phyloP scores from a whole-genome alignment of 805 yeast species.

The Myxozyma vanderwaltii region DNA sequence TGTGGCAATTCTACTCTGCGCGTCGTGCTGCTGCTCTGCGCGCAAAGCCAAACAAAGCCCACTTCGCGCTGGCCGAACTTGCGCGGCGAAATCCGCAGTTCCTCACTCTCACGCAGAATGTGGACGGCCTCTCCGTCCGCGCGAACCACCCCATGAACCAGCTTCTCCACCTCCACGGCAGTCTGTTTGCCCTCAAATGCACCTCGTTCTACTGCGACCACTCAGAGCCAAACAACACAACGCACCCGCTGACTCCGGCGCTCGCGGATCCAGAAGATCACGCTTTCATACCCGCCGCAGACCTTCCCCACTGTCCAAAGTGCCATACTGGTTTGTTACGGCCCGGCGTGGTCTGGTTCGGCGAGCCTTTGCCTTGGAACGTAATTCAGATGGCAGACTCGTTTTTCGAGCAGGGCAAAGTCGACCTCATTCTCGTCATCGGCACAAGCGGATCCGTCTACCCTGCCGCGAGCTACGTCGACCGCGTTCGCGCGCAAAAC shows the following conservation, averaged over 20 bases:
- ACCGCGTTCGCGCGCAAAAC: slow-evolving; percentile 67
- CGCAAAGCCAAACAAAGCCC: slow-evolving; percentile 76
- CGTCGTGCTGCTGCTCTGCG: slow-evolving; percentile 64
- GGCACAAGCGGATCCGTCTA: slow-evolving; percentile 86
- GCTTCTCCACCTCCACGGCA: slow-evolving; percentile 79
- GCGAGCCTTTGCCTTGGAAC: slow-evolving; percentile 75
- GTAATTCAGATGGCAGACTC: slow-evolving; percentile 69
- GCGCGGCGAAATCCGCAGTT: slow-evolving; percentile 50
- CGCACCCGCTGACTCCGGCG: slow-evolving; percentile 62
- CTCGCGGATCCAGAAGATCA: slow-evolving; percentile 47
- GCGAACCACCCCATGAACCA: slow-evolving; percentile 59
- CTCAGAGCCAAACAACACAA: slow-evolving; percentile 53
- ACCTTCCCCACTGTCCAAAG: slow-evolving; percentile 74
- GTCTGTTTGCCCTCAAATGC: slow-evolving; percentile 70
- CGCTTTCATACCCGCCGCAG: slow-evolving; percentile 51
- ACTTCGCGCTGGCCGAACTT: slow-evolving; percentile 65
- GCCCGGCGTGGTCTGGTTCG: slow-evolving; percentile 95
- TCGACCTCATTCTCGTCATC: slow-evolving; percentile 76
- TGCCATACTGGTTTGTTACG: slow-evolving; percentile 69
- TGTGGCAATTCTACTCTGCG: slow-evolving; percentile 82
- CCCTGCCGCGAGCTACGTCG: slow-evolving; percentile 93
- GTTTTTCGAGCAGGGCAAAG: slow-evolving; percentile 57
- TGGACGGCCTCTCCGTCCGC: slow-evolving; percentile 59
- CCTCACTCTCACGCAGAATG: slow-evolving; percentile 78
- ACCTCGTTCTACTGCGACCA: slow-evolving; percentile 74